Evolutionary conservation across 768 basidiomycete genomes (phyloP).

Genomic region (Termitomyces sp.): DNA sequence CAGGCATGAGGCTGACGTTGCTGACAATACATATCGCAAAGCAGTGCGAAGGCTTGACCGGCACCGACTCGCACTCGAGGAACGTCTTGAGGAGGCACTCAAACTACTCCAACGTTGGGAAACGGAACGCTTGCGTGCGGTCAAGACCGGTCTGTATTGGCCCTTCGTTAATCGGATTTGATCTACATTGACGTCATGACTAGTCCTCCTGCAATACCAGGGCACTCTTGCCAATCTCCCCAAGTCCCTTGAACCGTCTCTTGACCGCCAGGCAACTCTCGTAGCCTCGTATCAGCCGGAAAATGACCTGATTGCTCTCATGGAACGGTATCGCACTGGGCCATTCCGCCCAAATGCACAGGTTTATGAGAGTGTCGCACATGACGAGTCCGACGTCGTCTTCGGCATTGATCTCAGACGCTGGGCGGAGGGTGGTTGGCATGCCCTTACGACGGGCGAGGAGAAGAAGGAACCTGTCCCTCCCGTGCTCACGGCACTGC

Average conservation of each 20-base stretch:
- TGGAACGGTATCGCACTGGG: slow-evolving; percentile 90
- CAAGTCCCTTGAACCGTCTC: slow-evolving; percentile 53
- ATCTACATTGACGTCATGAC: not conserved
- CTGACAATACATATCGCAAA: slow-evolving; percentile 74
- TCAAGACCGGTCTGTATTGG: slow-evolving; percentile 70
- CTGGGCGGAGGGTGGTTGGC: slow-evolving; percentile 86
- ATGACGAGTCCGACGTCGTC: slow-evolving; percentile 78
- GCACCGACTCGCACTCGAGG: slow-evolving; percentile 81
- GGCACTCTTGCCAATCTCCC: slow-evolving; percentile 72
- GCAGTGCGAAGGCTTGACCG: slow-evolving; percentile 80
- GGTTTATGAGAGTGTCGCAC: slow-evolving; percentile 80
- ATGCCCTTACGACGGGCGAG: slow-evolving; percentile 44
- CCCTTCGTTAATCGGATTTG: not conserved
- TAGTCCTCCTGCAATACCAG: slow-evolving; percentile 84
- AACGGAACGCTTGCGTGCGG: slow-evolving; percentile 70
- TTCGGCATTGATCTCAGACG: slow-evolving; percentile 90
- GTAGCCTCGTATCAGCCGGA: slow-evolving; percentile 87
- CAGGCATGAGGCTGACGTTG: slow-evolving; percentile 73
- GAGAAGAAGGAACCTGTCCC: slow-evolving; percentile 63
- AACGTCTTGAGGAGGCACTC: slow-evolving; percentile 77
- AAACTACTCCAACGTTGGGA: slow-evolving; percentile 84
- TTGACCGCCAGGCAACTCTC: slow-evolving; percentile 68
- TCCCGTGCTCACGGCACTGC: slow-evolving; percentile 62
- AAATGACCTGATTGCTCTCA: slow-evolving; percentile 77
- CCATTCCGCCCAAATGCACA: slow-evolving; percentile 86